Percentiles rank a stretch among this genome's conserved stretches.
Evolutionary conservation across 2,329 filamentous ascomycete species (phyloP).

Genomic region (Rutstroemia sydowiana): DNA sequence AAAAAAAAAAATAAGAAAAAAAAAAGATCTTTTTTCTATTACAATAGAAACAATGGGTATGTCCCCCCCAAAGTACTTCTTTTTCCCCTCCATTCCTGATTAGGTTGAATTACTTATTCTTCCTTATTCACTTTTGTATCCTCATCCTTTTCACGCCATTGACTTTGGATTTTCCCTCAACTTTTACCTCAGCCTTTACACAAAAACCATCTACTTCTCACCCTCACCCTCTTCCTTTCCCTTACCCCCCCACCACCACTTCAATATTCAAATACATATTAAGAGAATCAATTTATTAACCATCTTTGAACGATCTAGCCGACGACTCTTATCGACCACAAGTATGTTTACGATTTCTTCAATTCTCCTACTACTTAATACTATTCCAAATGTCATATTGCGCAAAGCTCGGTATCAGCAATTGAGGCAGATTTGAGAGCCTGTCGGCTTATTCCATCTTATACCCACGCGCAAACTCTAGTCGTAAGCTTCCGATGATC

Average conservation of each 20-base stretch:
- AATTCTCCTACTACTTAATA: not conserved
- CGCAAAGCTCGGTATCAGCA: slow-evolving; percentile 1
- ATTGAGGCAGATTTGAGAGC: not conserved
- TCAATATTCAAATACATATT: slow-evolving; percentile 4
- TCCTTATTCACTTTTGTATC: slow-evolving; percentile 6
- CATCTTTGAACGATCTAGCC: slow-evolving; percentile 9
- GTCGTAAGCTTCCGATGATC: slow-evolving; percentile 6
- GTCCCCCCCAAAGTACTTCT: slow-evolving; percentile 4
- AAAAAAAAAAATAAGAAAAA: slow-evolving; percentile 7
- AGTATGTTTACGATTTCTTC: slow-evolving; percentile 5
- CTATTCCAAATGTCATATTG: not conserved
- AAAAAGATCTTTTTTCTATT: not conserved
- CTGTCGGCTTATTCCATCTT: slow-evolving; percentile 6
- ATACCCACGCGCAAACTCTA: slow-evolving; percentile 6
- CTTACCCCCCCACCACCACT: not conserved
- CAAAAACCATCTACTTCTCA: not conserved
- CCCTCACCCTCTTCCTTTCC: too few relatives aligned
- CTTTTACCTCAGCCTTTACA: slow-evolving; percentile 6
- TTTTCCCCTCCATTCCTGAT: slow-evolving; percentile 7
- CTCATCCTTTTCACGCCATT: slow-evolving; percentile 4
- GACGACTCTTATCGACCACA: slow-evolving; percentile 13
- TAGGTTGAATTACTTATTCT: slow-evolving; percentile 7
- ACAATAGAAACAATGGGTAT: slow-evolving; percentile 12
- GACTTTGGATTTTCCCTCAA: not conserved
- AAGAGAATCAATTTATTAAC: slow-evolving; percentile 2